Conservation (phyloP, 257 asterid species). For the Solanum clarkiae region DNA sequence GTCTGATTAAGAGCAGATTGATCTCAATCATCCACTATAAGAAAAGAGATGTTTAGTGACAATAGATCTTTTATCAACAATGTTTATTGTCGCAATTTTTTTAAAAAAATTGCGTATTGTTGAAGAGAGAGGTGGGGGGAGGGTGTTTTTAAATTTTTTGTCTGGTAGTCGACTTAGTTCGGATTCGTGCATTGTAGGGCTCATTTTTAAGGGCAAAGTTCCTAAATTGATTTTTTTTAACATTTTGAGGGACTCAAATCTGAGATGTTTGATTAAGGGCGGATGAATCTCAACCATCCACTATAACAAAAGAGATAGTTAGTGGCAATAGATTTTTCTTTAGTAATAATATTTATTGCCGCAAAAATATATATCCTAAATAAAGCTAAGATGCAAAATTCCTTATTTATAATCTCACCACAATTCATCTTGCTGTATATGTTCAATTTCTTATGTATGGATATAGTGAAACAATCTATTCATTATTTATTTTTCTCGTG, state of each 20-base stretch:
- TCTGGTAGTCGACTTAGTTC: background rate
- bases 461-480: background rate
- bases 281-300: background rate
- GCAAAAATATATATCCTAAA: background rate
- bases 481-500: background rate
- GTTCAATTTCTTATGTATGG: background rate
- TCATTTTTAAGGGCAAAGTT: background rate
- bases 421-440: background rate
- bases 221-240: too few species aligned
- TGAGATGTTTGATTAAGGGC: background rate
- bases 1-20: background rate
- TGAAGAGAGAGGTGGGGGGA: slow-evolving; percentile 18
- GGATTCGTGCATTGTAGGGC: background rate
- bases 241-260: background rate
- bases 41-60: background rate
- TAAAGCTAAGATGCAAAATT: background rate
- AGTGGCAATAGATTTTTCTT: background rate
- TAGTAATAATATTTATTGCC: background rate
- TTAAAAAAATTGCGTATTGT: slow-evolving; percentile 11
- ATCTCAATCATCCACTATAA: background rate
- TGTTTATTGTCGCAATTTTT: background rate
- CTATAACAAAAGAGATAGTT: background rate
- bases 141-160: slow-evolving; percentile 21
- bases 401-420: background rate
- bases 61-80: too few species aligned